Conservation (phyloP, 164 flowering plant genomes). For the Vitis riparia region DNA sequence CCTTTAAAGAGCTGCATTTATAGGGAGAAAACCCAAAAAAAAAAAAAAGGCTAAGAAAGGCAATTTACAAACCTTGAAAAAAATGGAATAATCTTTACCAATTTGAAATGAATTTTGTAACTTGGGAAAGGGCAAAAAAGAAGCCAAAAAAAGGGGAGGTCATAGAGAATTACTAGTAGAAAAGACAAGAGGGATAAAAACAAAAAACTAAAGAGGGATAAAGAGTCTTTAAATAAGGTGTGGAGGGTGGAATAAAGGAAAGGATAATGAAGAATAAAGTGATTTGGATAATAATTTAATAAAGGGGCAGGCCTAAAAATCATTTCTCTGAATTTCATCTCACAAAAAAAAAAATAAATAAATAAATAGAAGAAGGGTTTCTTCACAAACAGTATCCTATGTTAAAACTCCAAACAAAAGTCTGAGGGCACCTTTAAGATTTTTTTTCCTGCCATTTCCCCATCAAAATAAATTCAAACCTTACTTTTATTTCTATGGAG, state of each 20-base stretch:
- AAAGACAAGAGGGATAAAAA: constrained; percentile 16
- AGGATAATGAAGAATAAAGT: constrained; percentile 36
- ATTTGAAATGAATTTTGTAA: too few species aligned
- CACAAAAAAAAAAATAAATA: too few species aligned
- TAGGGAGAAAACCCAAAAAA: not conserved
- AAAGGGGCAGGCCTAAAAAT: not conserved
- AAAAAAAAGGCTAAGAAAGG: not conserved
- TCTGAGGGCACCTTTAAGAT: too few species aligned
- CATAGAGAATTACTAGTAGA: constrained; percentile 8
- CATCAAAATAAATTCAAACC: too few species aligned
- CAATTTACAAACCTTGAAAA: too few species aligned
- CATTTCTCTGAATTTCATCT: not conserved
- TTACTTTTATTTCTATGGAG: too few species aligned
- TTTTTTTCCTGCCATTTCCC: too few species aligned
- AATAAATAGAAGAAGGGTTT: too few species aligned
- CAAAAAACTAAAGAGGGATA: constrained; percentile 15
- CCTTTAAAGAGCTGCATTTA: too few species aligned
- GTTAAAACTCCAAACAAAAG: too few species aligned
- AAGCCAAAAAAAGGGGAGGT: not conserved
- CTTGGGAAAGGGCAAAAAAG: not conserved
- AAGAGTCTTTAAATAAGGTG: constrained; percentile 20
- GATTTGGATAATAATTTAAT: constrained; percentile 17
- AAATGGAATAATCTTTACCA: too few species aligned
- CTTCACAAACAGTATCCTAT: too few species aligned
- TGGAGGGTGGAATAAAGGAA: constrained; percentile 23